These are phyloP conservation scores for Pythium phragmitis DNA, from an alignment of 352 stramenopile species.

Conservation along the genomic window DNA sequence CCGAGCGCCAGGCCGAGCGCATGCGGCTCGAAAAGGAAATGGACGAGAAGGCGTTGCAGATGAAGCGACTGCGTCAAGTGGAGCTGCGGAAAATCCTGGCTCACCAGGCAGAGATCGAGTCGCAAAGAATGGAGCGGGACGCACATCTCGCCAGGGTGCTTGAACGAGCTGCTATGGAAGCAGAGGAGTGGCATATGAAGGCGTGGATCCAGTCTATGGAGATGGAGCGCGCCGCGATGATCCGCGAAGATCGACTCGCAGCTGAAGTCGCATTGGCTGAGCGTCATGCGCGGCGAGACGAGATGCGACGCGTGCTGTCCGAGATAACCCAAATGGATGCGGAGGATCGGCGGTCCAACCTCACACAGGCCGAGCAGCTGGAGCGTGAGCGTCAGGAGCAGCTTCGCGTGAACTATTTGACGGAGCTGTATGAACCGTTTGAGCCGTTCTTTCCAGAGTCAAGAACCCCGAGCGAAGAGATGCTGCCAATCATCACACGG, in stretches of 20 bases:
- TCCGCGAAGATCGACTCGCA: constrained; percentile 37
- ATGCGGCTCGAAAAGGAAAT: constrained; percentile 56
- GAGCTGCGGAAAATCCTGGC: constrained; percentile 60
- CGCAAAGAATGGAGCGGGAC: constrained; percentile 32
- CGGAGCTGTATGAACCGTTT: constrained; percentile 57
- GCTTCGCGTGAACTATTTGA: constrained; percentile 34
- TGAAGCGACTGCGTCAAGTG: constrained; percentile 43
- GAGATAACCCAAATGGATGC: constrained; percentile 47
- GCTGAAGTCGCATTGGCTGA: constrained; percentile 25
- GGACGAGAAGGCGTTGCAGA: constrained; percentile 58
- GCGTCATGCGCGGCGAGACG: constrained; percentile 26
- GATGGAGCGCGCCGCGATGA: constrained; percentile 43
- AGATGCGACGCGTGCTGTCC: constrained; percentile 38
- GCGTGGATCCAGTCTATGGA: constrained; percentile 31
- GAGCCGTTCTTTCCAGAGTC: constrained; percentile 52
- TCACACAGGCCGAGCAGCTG: constrained; percentile 30
- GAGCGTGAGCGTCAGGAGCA: constrained; percentile 30
- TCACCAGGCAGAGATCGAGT: constrained; percentile 56
- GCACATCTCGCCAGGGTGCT: constrained; percentile 30
- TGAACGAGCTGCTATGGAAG: constrained; percentile 30
- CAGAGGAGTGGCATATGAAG: constrained; percentile 39
- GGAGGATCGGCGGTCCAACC: constrained; percentile 46
- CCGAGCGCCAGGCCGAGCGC: constrained; percentile 50
- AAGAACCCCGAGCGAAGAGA: constrained; percentile 38
- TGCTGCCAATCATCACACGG: constrained; percentile 48